Percentiles rank a stretch among this genome's conserved stretches.
Evolutionary conservation across 257 asterid genomes (phyloP).

Genomic region (Solanum okadae): DNA sequence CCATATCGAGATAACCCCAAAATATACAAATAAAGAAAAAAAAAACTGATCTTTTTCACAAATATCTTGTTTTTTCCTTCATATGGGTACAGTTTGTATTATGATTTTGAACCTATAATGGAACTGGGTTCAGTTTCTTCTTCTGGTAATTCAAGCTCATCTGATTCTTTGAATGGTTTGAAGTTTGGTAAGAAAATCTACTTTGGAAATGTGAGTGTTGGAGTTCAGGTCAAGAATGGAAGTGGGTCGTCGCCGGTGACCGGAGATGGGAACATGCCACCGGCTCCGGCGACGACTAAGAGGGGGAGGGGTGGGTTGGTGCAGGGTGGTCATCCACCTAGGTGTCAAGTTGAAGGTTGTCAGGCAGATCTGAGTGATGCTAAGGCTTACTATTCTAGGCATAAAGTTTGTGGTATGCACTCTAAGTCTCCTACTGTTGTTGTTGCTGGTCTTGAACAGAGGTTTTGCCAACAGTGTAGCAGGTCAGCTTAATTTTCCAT

Average conservation of each 20-base stretch:
- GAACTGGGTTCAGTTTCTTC: slow-evolving; percentile 54
- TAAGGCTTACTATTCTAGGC: slow-evolving; percentile 91
- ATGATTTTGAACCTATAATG: slow-evolving; percentile 25
- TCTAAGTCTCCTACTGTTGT: slow-evolving; percentile 68
- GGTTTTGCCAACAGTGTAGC: slow-evolving; percentile 99
- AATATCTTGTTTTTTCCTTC: neutral
- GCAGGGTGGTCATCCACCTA: slow-evolving; percentile 59
- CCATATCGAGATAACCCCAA: neutral
- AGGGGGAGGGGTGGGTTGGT: slow-evolving; percentile 43
- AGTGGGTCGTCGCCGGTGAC: slow-evolving; percentile 7
- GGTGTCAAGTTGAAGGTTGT: slow-evolving; percentile 97
- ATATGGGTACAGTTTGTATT: neutral
- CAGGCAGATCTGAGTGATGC: slow-evolving; percentile 84
- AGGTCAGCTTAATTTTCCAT: slow-evolving; percentile 34
- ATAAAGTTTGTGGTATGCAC: slow-evolving; percentile 83
- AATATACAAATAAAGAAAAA: neutral
- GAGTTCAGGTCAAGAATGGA: neutral
- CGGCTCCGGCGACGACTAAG: slow-evolving; percentile 46
- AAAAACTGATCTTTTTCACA: neutral
- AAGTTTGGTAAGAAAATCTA: slow-evolving; percentile 78
- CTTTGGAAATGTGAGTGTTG: slow-evolving; percentile 40
- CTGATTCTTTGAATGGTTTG: slow-evolving; percentile 53
- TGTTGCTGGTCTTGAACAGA: slow-evolving; percentile 83
- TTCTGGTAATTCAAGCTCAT: slow-evolving; percentile 30
- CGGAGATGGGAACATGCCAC: slow-evolving; percentile 2